Conservation (phyloP, 352 stramenopile species). For the Thalassiosira oceanica region DNA sequence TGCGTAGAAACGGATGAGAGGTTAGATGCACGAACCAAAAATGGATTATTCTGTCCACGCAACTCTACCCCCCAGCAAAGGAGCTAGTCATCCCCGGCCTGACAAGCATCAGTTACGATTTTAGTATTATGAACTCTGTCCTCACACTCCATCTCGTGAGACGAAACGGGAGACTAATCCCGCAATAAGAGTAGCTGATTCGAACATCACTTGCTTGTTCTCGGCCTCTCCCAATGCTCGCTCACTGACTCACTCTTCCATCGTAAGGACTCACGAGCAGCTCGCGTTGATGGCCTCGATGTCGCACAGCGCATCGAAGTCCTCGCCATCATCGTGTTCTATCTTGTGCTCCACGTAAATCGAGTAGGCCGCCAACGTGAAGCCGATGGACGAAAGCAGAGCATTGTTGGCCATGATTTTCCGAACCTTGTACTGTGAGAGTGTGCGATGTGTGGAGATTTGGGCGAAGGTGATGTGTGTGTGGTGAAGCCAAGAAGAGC, state of each 20-base stretch:
- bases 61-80: no score
- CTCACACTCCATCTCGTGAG: background rate
- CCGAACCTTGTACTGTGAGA: no score
- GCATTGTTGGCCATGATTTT: no score
- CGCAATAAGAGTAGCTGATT: conserved; percentile 13
- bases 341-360: conserved; percentile 75
- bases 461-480: no score
- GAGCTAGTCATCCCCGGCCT: no score
- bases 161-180: conserved; percentile 8
- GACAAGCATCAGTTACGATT: no score
- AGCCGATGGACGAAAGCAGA: conserved; percentile 36
- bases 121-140: conserved; percentile 1
- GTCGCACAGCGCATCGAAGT: conserved; percentile 72
- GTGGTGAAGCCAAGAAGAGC: no score
- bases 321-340: conserved; percentile 24
- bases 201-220: conserved; percentile 5
- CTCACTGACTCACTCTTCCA: no score
- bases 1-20: conserved; percentile 10
- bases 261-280: conserved; percentile 43
- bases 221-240: background rate
- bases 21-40: background rate
- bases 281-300: conserved; percentile 71
- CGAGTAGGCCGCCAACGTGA: conserved; percentile 67
- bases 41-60: background rate
- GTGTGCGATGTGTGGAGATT: no score